Evolutionary conservation across 352 stramenopile species (phyloP).

Genomic region (Albugo laibachii): DNA sequence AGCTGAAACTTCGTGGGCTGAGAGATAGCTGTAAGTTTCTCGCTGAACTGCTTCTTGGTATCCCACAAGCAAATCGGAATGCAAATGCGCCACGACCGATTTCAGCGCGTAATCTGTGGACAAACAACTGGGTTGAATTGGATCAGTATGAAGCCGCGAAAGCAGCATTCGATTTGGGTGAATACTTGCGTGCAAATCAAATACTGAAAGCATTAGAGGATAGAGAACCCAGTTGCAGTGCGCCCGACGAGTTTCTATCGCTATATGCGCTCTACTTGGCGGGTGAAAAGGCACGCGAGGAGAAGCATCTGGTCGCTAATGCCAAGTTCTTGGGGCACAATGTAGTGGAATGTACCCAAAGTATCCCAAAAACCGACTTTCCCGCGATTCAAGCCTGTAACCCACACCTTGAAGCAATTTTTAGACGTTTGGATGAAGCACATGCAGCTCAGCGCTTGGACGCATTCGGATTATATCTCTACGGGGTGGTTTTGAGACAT

Average conservation of each 20-base stretch:
- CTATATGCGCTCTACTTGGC: conserved; percentile 63
- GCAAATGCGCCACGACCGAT: conserved; percentile 6
- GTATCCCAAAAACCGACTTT: background rate
- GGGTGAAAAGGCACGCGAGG: conserved; percentile 61
- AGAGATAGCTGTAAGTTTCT: conserved; percentile 51
- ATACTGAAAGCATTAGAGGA: conserved; percentile 13
- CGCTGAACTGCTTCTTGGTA: conserved; percentile 50
- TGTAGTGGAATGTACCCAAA: background rate
- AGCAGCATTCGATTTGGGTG: conserved; percentile 41
- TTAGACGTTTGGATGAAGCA: conserved; percentile 21
- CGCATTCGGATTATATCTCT: conserved; percentile 62
- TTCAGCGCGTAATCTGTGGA: background rate
- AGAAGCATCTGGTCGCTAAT: conserved; percentile 49
- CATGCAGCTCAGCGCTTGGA: conserved; percentile 39
- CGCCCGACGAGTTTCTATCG: conserved; percentile 36
- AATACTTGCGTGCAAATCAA: conserved; percentile 57
- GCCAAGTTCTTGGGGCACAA: conserved; percentile 3
- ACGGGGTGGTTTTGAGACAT: conserved; percentile 45
- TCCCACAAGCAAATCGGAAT: conserved; percentile 17
- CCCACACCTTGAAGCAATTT: conserved; percentile 53
- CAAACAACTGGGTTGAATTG: background rate
- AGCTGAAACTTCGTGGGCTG: conserved; percentile 32
- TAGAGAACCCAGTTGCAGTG: background rate
- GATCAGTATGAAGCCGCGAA: conserved; percentile 41
- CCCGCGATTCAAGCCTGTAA: conserved; percentile 18